phyloP scores from a whole-genome alignment of 441 rosid species.

The Biscutella auriculata region DNA sequence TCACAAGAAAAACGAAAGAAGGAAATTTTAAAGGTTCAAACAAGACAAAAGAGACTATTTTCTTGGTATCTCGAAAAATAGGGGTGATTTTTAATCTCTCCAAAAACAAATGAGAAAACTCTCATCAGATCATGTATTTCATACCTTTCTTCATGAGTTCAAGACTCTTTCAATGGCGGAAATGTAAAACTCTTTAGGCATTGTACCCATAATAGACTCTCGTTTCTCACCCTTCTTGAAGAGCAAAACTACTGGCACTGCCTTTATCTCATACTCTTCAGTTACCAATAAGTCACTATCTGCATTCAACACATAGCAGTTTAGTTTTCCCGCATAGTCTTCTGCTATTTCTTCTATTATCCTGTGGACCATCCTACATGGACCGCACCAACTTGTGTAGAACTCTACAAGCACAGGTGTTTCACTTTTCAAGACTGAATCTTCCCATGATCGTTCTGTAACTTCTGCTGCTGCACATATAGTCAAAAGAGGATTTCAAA shows the following conservation, averaged over 20 bases:
- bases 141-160: constrained; percentile 26
- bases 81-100: no score
- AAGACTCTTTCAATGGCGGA: constrained; percentile 84
- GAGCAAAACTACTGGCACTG: constrained; percentile 74
- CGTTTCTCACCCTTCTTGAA: constrained; percentile 75
- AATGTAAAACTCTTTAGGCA: constrained; percentile 86
- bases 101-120: not conserved
- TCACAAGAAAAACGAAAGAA: no score
- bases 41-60: no score
- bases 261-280: constrained; percentile 66
- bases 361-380: constrained; percentile 79
- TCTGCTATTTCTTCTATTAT: constrained; percentile 72
- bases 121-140: not conserved
- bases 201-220: constrained; percentile 75
- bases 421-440: constrained; percentile 44
- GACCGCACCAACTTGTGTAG: constrained; percentile 93
- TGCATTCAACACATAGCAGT: constrained; percentile 58
- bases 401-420: constrained; percentile 78
- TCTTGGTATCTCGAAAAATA: no score
- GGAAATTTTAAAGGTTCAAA: no score
- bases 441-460: constrained; percentile 54
- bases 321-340: constrained; percentile 63
- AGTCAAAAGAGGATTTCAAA: constrained; percentile 4
- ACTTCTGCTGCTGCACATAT: constrained; percentile 43
- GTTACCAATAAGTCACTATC: constrained; percentile 56